phyloP scores from a whole-genome alignment of 768 basidiomycete genomes.

The Boletus sp. region DNA sequence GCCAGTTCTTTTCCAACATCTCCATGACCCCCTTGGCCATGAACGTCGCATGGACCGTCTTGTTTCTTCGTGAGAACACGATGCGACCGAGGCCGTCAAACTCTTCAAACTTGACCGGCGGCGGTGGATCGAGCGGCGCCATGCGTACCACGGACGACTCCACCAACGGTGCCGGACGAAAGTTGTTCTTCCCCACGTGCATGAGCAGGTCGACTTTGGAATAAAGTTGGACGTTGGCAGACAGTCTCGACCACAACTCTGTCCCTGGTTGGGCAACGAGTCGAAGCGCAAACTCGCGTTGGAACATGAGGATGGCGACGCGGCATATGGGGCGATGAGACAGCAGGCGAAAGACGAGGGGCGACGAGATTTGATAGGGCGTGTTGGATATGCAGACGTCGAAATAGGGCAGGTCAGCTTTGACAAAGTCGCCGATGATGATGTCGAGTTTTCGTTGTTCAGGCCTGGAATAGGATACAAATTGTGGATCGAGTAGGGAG shows the following conservation, averaged over 20 bases:
- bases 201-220: conserved; percentile 95
- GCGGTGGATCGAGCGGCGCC: conserved; percentile 91
- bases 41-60: conserved; percentile 86
- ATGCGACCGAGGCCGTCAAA: conserved; percentile 95
- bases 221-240: conserved; percentile 97
- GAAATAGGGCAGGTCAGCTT: conserved; percentile 96
- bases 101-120: conserved; percentile 93
- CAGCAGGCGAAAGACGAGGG: conserved; percentile 93
- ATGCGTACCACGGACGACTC: conserved; percentile 92
- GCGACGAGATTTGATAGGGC: conserved; percentile 98
- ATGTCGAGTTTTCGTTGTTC: conserved; percentile 95
- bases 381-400: conserved; percentile 99
- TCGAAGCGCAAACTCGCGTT: conserved; percentile 95
- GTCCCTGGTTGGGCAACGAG: conserved; percentile 84
- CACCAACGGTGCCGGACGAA: conserved; percentile 92
- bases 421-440: conserved; percentile 96
- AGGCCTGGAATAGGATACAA: conserved; percentile 51
- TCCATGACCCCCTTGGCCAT: conserved; percentile 92
- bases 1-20: conserved; percentile 91
- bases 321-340: conserved; percentile 95
- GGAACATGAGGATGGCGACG: conserved; percentile 98
- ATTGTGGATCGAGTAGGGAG: not conserved
- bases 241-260: conserved; percentile 87
- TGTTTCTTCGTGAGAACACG: conserved; percentile 86
- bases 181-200: conserved; percentile 96